phyloP scores from a whole-genome alignment of 805 yeast genomes.

The Tetrapisispora taiwanensis region DNA sequence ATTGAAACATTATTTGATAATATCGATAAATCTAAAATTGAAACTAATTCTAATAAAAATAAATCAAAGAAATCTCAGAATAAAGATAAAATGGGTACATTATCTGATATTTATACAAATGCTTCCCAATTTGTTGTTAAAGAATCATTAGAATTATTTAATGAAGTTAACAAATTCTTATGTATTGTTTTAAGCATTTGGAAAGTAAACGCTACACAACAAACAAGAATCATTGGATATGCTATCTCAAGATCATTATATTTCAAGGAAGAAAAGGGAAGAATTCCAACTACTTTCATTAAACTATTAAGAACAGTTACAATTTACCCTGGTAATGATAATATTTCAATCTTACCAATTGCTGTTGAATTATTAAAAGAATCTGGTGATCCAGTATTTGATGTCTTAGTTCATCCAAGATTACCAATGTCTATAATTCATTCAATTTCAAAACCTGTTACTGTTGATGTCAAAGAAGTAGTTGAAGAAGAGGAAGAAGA shows the following conservation, averaged over 20 bases:
- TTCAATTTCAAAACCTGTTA: conserved; percentile 9
- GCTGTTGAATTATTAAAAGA: conserved; percentile 41
- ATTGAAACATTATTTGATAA: conserved; percentile 17
- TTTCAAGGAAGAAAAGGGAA: conserved; percentile 21
- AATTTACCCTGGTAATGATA: conserved; percentile 55
- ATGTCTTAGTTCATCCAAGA: conserved; percentile 64
- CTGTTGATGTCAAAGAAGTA: conserved; percentile 1
- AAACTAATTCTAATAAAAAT: conserved; percentile 4
- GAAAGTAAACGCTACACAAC: conserved; percentile 50
- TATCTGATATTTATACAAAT: conserved; percentile 62
- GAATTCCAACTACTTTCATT: conserved; percentile 19
- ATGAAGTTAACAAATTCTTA: conserved; percentile 35
- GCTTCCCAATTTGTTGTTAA: conserved; percentile 41
- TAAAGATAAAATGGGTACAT: conserved; percentile 39
- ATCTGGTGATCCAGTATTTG: conserved; percentile 39
- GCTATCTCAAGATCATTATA: conserved; percentile 31
- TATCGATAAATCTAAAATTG: conserved; percentile 11
- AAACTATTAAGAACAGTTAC: conserved; percentile 47
- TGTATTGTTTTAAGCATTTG: conserved; percentile 38
- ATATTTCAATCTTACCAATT: conserved; percentile 61
- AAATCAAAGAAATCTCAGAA: conserved; percentile 30
- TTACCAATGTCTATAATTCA: conserved; percentile 43
- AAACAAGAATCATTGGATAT: conserved; percentile 46
- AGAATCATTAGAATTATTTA: conserved; percentile 32
- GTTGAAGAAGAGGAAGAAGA: conserved; percentile 6